Evolutionary conservation across 2,329 filamentous ascomycete species (phyloP), one percentile per base, ranked within the genome.

Genomic region (Cladosporium sp.): DNA sequence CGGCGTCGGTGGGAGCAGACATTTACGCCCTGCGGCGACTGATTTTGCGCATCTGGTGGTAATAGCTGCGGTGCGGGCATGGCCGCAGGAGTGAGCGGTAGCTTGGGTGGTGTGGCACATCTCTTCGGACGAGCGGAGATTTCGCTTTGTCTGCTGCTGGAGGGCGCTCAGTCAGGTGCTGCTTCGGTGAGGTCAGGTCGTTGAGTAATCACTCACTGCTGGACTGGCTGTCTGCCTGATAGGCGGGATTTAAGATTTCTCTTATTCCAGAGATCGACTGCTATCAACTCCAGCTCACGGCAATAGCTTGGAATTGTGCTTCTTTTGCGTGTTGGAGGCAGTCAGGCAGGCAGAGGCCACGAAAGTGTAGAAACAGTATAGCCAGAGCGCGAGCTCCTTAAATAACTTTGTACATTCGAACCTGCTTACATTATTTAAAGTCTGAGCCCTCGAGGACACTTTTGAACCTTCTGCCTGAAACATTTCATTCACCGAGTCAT

Each of bases 21-120:
- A 59, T 21, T 30, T 59, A 3, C 26, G 36, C 2, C 58, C 58
- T 3, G 5, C 34, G 6, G 13, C 14, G 1, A 23, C 13, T 10
- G 58, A 60, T 5, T 39, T 21, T 13, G 48, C 30, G 32, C 59
- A 62, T 5, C 10, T 7, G 8, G 21, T 25, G 32, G 36, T 14
- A n/a, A 62, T 46, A 3, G 26, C 59, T 3, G 30, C n/a, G n/a
- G 59, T 62, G 30, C 48, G 59, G 18, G 59, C 46, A 18, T 62
- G 59, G 7, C 59, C 59, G 46, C 59, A 62, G 5, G 30, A 14
- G 23, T 62, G 59, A 5, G 26, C 10, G 3, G 30, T 62, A 26
- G 43, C 48, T 39, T n/a, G 59, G 28, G 59, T 62, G n/a, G 18
- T 5, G 13, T 43, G 46, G 46, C 59, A 62, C 59, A 54, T 62